Evolutionary conservation across 805 yeast genomes (phyloP).

Genomic region (Kodamaea neixiangensis): DNA sequence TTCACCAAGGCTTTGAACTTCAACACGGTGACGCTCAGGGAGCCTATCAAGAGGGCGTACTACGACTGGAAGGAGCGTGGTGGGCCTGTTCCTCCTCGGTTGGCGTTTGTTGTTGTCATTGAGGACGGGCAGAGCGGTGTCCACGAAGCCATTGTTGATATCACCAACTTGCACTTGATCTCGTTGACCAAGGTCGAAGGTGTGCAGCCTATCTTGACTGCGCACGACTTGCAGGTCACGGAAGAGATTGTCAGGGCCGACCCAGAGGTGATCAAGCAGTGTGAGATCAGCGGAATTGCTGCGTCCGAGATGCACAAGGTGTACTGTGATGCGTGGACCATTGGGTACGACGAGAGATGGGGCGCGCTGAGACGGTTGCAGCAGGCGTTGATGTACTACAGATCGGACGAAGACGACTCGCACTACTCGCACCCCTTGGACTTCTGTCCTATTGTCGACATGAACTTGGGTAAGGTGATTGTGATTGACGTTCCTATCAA

Average conservation of each 20-base stretch:
- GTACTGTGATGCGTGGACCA: constrained; percentile 70
- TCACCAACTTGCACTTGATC: constrained; percentile 49
- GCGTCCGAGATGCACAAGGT: constrained; percentile 58
- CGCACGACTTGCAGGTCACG: constrained; percentile 61
- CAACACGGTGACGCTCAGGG: constrained; percentile 70
- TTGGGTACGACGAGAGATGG: constrained; percentile 76
- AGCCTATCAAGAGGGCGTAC: constrained; percentile 66
- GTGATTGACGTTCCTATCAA: constrained; percentile 74
- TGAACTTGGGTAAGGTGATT: constrained; percentile 66
- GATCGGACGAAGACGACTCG: constrained; percentile 74
- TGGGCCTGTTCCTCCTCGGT: constrained; percentile 66
- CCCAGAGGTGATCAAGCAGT: constrained; percentile 71
- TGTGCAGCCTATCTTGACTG: constrained; percentile 74
- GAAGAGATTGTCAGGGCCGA: constrained; percentile 70
- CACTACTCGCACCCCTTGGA: constrained; percentile 76
- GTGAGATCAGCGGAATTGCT: constrained; percentile 69
- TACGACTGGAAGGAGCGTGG: constrained; percentile 63
- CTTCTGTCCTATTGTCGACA: constrained; percentile 80
- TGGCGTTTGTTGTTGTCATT: constrained; percentile 65
- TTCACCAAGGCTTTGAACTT: constrained; percentile 50
- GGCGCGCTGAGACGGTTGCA: constrained; percentile 74
- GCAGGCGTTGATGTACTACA: constrained; percentile 79
- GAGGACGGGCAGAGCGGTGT: constrained; percentile 61
- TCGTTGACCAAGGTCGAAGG: constrained; percentile 53
- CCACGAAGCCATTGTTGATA: constrained; percentile 69